Evolutionary conservation across 2,329 filamentous ascomycete species (phyloP).

Genomic region (Claviceps sp.): DNA sequence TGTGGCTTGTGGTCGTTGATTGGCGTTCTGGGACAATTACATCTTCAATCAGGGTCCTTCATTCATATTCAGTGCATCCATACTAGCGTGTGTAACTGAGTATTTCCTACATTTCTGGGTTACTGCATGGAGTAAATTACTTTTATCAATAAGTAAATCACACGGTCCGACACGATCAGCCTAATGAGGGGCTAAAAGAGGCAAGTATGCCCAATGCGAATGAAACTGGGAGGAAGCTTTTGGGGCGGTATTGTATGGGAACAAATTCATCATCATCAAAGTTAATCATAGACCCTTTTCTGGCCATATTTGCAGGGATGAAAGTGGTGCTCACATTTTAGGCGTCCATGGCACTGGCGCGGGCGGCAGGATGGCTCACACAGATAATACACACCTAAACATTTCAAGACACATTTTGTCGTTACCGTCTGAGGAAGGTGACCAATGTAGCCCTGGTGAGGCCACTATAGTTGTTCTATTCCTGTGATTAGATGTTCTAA

Average conservation of each 20-base stretch:
- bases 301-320: neutral
- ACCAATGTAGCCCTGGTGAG: neutral
- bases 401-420: neutral
- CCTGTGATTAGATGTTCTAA: constrained; percentile 39
- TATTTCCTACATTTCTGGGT: constrained; percentile 5
- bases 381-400: neutral
- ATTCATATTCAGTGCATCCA: constrained; percentile 2
- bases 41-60: neutral
- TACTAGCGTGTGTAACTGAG: constrained; percentile 1
- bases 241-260: neutral
- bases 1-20: neutral
- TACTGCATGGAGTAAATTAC: constrained; percentile 5
- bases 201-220: neutral
- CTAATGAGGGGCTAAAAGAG: neutral
- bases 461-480: constrained; percentile 47
- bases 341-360: neutral
- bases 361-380: neutral
- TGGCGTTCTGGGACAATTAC: neutral
- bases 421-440: neutral
- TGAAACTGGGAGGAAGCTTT: neutral
- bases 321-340: neutral
- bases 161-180: neutral
- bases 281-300: neutral
- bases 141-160: neutral
- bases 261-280: neutral